These are phyloP conservation scores for Fomitopsis serialis DNA, from an alignment of 768 basidiomycete species.

Conservation along the genomic window DNA sequence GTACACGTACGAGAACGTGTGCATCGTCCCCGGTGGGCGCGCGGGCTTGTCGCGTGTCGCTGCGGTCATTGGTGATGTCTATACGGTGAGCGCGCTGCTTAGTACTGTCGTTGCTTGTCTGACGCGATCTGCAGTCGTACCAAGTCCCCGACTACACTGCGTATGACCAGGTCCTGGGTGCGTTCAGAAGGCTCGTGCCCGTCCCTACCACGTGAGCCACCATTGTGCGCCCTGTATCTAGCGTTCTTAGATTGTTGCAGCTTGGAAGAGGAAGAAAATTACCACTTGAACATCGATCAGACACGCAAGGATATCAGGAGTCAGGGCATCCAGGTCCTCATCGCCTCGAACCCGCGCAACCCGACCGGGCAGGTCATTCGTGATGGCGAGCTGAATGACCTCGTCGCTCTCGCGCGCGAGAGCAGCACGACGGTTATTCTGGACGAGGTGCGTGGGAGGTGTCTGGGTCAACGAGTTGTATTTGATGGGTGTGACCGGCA, in stretches of 20 bases:
- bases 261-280: slow-evolving; percentile 45
- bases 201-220: slow-evolving; percentile 78
- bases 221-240: not conserved
- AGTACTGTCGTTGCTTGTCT: not conserved
- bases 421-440: slow-evolving; percentile 74
- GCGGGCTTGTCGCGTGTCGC: slow-evolving; percentile 87
- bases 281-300: slow-evolving; percentile 74
- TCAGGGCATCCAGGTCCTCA: slow-evolving; percentile 79
- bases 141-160: slow-evolving; percentile 92
- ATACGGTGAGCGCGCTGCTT: slow-evolving; percentile 32
- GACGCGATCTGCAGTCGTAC: slow-evolving; percentile 50
- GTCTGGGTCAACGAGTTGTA: not conserved
- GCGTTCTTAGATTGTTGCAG: not conserved
- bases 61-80: slow-evolving; percentile 88
- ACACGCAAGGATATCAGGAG: slow-evolving; percentile 76
- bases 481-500: slow-evolving; percentile 22
- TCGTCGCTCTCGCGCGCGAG: slow-evolving; percentile 69
- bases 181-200: slow-evolving; percentile 85
- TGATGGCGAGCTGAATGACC: slow-evolving; percentile 78
- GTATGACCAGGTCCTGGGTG: slow-evolving; percentile 77
- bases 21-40: slow-evolving; percentile 92
- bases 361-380: slow-evolving; percentile 88
- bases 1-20: slow-evolving; percentile 90
- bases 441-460: slow-evolving; percentile 53
- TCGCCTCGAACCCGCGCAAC: slow-evolving; percentile 94